Base-by-base conservation (phyloP, 495 filamentous ascomycete species). In the Staphylotrichum tortipilum region DNA sequence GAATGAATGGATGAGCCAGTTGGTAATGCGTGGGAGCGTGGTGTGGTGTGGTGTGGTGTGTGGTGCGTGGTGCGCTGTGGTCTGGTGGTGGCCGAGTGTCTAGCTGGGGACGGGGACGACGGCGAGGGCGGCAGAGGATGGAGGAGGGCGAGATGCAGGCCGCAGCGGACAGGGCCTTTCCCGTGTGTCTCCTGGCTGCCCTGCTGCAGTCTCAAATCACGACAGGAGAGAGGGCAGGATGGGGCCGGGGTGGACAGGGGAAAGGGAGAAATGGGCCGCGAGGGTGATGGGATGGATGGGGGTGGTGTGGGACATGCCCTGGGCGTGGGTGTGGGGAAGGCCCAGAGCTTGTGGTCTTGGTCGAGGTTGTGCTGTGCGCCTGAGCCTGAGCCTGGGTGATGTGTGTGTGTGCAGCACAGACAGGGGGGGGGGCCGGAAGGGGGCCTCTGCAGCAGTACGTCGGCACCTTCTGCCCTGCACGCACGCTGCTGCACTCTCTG, bases 101-200 rank as follows among this genome's bases (percentile, higher is more conserved):
- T 35, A 14, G 33, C n/a, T 7, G 33, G 28, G 6, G 28, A 5
- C 28, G 28, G 6, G 28, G 5, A 11, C 10, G 26, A 28, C 26
- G 26, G 31, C 47, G 42, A 57, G 28, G 47, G 54, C 47, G 47
- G 52, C 52, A 59, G 42, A 50, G 47, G 49, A 52, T 45, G 47
- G 52, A 49, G 56, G 42, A 50, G 47, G 49, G 47, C 43, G 45
- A 42, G 55, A 49, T 29, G 39, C 42, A 34, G 33, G 46, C 47
- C 10, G n/a, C 44, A 44, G 34, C 46, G 34, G 45, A 45, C 47
- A 54, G 39, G 53, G 47, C 41, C 49, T 48, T 36, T 37, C 40
- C 36, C 37, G 37, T 29, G 15, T 50, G 26, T 45, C 42, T 49
- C n/a, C n/a, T n/a, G n/a, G n/a, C 46, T 46, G 17, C 41, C 45